Evolutionary conservation across 1,284 basidiomycete species (phyloP).

Genomic region (Melampsora medusae): DNA sequence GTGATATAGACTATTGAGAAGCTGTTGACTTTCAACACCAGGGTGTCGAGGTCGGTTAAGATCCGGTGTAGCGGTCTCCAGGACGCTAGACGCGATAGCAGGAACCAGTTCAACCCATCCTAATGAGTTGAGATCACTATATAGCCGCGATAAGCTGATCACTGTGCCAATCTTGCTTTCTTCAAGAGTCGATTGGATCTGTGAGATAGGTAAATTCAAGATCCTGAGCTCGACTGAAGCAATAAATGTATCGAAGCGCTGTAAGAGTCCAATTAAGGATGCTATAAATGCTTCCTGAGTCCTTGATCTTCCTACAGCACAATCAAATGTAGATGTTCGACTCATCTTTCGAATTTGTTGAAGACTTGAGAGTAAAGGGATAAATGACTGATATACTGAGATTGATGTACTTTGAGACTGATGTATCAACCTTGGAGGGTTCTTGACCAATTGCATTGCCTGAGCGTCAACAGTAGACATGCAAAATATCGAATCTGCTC

Average conservation of each 20-base stretch:
- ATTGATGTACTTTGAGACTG: conserved; percentile 6
- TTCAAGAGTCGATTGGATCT: neutral
- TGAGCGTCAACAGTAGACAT: too few relatives aligned
- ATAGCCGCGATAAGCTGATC: conserved; percentile 17
- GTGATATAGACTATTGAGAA: conserved; percentile 26
- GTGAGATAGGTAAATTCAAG: conserved; percentile 20
- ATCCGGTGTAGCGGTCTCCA: neutral
- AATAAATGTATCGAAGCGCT: conserved; percentile 20
- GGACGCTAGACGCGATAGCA: conserved; percentile 4
- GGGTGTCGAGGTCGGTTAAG: neutral
- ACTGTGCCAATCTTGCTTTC: neutral
- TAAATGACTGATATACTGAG: conserved; percentile 19
- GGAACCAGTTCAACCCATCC: conserved; percentile 31
- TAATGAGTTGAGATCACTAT: conserved; percentile 11
- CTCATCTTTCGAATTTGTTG: conserved; percentile 4
- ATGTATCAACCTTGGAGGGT: conserved; percentile 18
- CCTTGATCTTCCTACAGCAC: neutral
- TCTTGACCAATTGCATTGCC: neutral
- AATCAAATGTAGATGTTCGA: neutral
- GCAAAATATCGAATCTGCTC: neutral
- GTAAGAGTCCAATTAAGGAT: neutral
- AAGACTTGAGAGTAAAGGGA: conserved; percentile 19
- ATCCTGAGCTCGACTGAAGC: conserved; percentile 25
- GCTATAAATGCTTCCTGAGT: conserved; percentile 24
- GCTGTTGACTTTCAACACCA: conserved; percentile 12